Conservation (phyloP, 2,329 filamentous ascomycete species). For the Pezicula carpinea region DNA sequence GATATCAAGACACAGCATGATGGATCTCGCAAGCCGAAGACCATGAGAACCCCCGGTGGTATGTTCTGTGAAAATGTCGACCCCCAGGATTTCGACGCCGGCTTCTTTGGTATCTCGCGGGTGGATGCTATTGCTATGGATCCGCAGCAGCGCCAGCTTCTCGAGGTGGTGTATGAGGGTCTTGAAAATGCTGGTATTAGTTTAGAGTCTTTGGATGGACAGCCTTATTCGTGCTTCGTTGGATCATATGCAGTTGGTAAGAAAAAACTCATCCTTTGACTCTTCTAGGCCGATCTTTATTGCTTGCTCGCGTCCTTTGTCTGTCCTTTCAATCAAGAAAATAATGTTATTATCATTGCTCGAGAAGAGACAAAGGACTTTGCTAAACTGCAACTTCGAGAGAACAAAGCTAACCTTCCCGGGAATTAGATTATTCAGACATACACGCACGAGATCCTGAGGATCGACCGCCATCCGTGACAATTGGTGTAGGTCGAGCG, state of each 20-base stretch:
- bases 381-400: too few relatives aligned
- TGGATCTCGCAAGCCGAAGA: slow-evolving; percentile 56
- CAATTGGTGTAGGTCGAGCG: slow-evolving; percentile 15
- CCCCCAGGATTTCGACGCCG: slow-evolving; percentile 31
- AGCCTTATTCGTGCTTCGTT: slow-evolving; percentile 9
- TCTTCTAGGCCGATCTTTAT: slow-evolving; percentile 10
- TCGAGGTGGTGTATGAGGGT: slow-evolving; percentile 62
- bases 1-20: slow-evolving; percentile 66
- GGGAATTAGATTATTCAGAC: slow-evolving; percentile 9
- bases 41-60: slow-evolving; percentile 71
- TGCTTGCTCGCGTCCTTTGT: not conserved
- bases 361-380: too few relatives aligned
- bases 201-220: slow-evolving; percentile 10
- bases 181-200: slow-evolving; percentile 30
- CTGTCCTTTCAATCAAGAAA: too few relatives aligned
- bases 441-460: slow-evolving; percentile 15
- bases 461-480: slow-evolving; percentile 4
- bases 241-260: slow-evolving; percentile 14
- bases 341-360: too few relatives aligned
- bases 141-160: slow-evolving; percentile 33
- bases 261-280: slow-evolving; percentile 23
- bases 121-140: slow-evolving; percentile 34
- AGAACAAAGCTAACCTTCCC: too few relatives aligned
- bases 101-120: slow-evolving; percentile 35
- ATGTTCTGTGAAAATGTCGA: slow-evolving; percentile 42